Conservation (phyloP, 2,329 filamentous ascomycete species). For the Nannizzia gypsea region DNA sequence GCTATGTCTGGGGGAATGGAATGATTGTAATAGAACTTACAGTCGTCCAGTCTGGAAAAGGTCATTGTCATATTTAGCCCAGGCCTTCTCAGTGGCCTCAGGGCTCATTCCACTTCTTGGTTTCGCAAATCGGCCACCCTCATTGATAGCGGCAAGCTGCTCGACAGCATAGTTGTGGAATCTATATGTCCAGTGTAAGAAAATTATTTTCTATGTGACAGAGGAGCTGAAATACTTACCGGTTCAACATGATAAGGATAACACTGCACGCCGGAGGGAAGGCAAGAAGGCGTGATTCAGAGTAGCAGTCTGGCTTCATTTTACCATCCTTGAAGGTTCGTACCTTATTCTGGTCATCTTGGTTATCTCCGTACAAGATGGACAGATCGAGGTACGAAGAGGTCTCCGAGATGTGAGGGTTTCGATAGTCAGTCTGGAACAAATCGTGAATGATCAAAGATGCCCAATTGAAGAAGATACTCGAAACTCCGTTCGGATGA, state of each 20-base stretch:
- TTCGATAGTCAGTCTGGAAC: conserved; percentile 30
- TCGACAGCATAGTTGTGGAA: conserved; percentile 32
- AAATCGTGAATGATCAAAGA: conserved; percentile 44
- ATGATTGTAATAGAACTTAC: conserved; percentile 9
- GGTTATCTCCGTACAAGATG: conserved; percentile 33
- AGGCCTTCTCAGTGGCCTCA: conserved; percentile 24
- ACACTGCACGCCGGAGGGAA: conserved; percentile 27
- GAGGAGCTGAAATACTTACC: conserved; percentile 48
- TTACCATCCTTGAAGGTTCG: conserved; percentile 28
- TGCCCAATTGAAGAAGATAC: conserved; percentile 39
- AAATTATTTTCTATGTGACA: not conserved
- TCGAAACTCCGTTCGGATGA: conserved; percentile 36
- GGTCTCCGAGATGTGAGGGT: conserved; percentile 27
- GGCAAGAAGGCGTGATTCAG: conserved; percentile 23
- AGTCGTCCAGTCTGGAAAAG: conserved; percentile 27
- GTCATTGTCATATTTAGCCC: conserved; percentile 27
- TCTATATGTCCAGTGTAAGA: conserved; percentile 24
- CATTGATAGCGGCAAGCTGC: conserved; percentile 32
- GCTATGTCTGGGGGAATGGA: not conserved
- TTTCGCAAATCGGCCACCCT: conserved; percentile 28
- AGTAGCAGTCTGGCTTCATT: conserved; percentile 30
- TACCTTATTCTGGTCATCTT: conserved; percentile 25
- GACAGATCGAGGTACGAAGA: conserved; percentile 40
- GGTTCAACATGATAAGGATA: conserved; percentile 28
- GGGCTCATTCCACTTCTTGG: conserved; percentile 12